Percentiles rank a stretch among this genome's conserved stretches.
phyloP scores from a whole-genome alignment of 192 early-diverging fungal species.

The Entomortierella parvispora region DNA sequence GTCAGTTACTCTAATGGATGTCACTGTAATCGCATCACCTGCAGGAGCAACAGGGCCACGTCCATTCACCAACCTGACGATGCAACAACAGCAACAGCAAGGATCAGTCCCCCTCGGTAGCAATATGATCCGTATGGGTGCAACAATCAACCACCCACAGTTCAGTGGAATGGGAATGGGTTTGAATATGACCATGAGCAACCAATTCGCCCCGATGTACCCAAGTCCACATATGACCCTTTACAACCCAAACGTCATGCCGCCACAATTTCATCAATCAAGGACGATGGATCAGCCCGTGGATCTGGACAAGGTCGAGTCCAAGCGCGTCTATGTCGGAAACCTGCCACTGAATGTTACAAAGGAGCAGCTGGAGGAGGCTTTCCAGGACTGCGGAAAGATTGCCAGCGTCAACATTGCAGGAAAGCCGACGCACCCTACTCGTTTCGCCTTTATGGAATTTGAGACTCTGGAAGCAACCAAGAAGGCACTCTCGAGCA shows the following conservation, averaged over 20 bases:
- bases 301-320: conserved; percentile 39
- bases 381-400: conserved; percentile 42
- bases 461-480: conserved; percentile 45
- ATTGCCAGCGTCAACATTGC: conserved; percentile 50
- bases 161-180: conserved; percentile 30
- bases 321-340: conserved; percentile 47
- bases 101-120: not conserved
- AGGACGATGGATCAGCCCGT: conserved; percentile 15
- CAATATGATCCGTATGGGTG: conserved; percentile 47
- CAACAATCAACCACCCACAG: conserved; percentile 44
- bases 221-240: conserved; percentile 48
- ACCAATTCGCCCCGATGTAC: conserved; percentile 43
- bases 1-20: conserved; percentile 40
- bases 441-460: conserved; percentile 51
- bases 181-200: conserved; percentile 13
- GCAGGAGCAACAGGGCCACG: conserved; percentile 4
- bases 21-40: conserved; percentile 10
- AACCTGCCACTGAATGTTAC: conserved; percentile 44
- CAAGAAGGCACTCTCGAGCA: conserved; percentile 43
- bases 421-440: conserved; percentile 44
- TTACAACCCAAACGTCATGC: conserved; percentile 32
- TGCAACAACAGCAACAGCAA: conserved; percentile 24
- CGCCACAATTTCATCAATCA: conserved; percentile 21
- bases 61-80: conserved; percentile 32
- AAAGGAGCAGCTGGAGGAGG: conserved; percentile 44